These are phyloP conservation scores for Orbilia javanica DNA, from an alignment of 2,329 filamentous ascomycete genomes.

Conservation along the genomic window DNA sequence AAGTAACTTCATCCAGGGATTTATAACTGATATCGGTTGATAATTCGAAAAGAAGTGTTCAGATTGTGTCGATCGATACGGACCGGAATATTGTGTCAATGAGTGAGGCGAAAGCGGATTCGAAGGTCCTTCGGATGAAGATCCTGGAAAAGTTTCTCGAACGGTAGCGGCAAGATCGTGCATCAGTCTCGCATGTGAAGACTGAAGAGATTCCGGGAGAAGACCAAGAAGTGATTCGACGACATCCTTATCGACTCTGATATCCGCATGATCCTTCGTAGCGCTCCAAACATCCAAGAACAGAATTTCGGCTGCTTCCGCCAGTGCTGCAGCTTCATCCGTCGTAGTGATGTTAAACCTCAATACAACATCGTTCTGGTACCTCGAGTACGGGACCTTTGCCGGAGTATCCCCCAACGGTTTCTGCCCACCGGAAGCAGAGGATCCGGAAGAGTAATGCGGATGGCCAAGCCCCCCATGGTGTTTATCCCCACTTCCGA, in stretches of 20 bases:
- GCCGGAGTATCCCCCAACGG: constrained; percentile 40
- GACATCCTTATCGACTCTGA: constrained; percentile 80
- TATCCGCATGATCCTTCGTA: constrained; percentile 83
- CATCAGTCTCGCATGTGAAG: constrained; percentile 80
- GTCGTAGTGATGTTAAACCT: constrained; percentile 82
- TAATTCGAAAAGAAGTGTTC: constrained; percentile 89
- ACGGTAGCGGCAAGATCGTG: constrained; percentile 83
- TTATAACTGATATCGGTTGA: constrained; percentile 84
- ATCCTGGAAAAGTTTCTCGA: constrained; percentile 78
- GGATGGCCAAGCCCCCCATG: constrained; percentile 59
- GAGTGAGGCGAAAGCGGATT: constrained; percentile 61
- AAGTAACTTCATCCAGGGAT: constrained; percentile 91
- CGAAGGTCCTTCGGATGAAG: constrained; percentile 55
- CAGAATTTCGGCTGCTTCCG: constrained; percentile 79
- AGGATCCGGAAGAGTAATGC: constrained; percentile 55
- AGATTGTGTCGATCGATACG: constrained; percentile 62
- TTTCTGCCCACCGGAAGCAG: constrained; percentile 52
- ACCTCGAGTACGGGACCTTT: constrained; percentile 65
- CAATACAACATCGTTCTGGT: constrained; percentile 86
- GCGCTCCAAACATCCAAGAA: constrained; percentile 93
- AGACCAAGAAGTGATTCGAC: constrained; percentile 83
- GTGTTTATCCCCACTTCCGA: constrained; percentile 62
- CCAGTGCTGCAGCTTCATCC: constrained; percentile 77
- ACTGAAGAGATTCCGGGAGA: constrained; percentile 79
- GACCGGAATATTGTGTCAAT: constrained; percentile 45